These are phyloP conservation scores for Calonectria ilicicola DNA, from an alignment of 2,329 filamentous ascomycete species.

Conservation along the genomic window DNA sequence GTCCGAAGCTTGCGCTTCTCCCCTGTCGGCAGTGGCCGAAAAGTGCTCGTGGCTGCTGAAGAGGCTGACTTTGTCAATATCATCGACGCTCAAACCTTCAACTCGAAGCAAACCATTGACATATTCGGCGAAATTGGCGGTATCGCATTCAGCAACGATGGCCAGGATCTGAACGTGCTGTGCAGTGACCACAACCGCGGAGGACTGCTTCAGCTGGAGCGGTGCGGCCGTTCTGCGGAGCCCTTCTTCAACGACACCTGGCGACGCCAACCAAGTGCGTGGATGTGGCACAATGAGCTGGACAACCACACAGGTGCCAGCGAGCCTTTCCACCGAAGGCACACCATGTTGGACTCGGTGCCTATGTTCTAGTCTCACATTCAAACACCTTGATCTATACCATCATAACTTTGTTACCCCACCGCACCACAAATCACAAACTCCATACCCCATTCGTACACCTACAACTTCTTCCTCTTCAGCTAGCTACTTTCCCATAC, in stretches of 20 bases:
- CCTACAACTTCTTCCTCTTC: neutral
- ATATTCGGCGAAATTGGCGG: constrained; percentile 83
- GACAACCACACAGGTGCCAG: constrained; percentile 20
- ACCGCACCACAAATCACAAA: neutral
- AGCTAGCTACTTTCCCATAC: neutral
- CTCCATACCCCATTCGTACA: neutral
- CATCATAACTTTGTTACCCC: neutral
- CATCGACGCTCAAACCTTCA: constrained; percentile 75
- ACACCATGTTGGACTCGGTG: constrained; percentile 28
- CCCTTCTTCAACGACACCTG: constrained; percentile 36
- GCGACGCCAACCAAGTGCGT: constrained; percentile 19
- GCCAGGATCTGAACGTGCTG: constrained; percentile 75
- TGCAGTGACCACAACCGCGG: constrained; percentile 76
- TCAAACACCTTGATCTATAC: neutral
- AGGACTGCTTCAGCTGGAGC: constrained; percentile 73
- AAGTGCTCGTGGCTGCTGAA: constrained; percentile 78
- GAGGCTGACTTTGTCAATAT: constrained; percentile 80
- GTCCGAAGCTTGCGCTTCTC: constrained; percentile 79
- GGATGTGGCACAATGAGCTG: constrained; percentile 25
- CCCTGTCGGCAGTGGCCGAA: constrained; percentile 74
- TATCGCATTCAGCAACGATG: constrained; percentile 74
- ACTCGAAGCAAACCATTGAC: constrained; percentile 76
- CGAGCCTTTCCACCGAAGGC: constrained; percentile 32
- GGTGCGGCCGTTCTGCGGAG: constrained; percentile 49
- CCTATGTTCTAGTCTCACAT: constrained; percentile 6